Conservation (phyloP, 345 rosid species). For the Fremontodendron californicum region DNA sequence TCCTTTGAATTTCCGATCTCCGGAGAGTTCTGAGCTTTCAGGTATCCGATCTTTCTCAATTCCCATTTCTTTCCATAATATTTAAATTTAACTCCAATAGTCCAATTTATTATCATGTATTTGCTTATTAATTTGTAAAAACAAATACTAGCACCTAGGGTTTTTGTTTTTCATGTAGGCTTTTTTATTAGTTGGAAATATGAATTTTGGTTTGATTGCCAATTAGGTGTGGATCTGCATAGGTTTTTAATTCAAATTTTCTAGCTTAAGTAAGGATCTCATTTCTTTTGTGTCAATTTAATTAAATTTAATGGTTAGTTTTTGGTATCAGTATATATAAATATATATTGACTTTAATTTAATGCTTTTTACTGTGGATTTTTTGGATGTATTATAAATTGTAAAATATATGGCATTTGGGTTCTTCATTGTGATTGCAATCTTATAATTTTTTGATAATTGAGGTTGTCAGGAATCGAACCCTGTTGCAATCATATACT, state of each 20-base stretch:
- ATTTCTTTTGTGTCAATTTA: neutral
- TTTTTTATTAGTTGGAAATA: neutral
- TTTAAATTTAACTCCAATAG: too few relatives aligned
- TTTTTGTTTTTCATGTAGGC: neutral
- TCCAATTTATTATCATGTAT: neutral
- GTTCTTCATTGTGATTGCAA: neutral
- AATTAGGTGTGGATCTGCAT: neutral
- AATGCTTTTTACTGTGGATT: too few relatives aligned
- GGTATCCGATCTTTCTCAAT: neutral
- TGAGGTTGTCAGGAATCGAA: too few relatives aligned
- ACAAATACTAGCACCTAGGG: neutral
- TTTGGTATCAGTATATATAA: neutral
- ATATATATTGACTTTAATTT: too few relatives aligned
- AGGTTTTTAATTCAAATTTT: neutral
- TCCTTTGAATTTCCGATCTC: constrained; percentile 10
- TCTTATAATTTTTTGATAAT: too few relatives aligned
- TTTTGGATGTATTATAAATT: neutral
- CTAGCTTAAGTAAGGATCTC: neutral
- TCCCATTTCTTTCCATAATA: neutral
- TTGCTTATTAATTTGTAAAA: neutral
- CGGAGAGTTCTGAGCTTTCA: neutral
- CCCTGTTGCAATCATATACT: too few relatives aligned
- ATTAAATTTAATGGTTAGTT: neutral
- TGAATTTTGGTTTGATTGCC: neutral
- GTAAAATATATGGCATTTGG: neutral